A percentile compares a stretch with the other conserved stretches of the same genome.
These are phyloP conservation scores for Macrophomina tecta DNA, from an alignment of 2,329 filamentous ascomycete genomes.

Conservation along the genomic window DNA sequence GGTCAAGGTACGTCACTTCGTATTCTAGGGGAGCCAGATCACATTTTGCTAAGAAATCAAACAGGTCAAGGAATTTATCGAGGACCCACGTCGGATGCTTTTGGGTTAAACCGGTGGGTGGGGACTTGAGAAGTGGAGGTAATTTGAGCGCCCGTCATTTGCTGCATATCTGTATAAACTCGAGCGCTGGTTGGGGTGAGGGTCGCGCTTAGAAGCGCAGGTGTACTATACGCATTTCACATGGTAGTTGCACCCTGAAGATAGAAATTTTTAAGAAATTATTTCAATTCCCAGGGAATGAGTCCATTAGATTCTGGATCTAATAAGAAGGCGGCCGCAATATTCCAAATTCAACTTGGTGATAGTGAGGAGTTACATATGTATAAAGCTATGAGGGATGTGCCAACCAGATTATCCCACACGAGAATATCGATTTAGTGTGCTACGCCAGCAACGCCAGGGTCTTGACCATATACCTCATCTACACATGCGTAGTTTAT, in stretches of 20 bases:
- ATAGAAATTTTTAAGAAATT: constrained; percentile 5
- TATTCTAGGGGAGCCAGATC: not conserved
- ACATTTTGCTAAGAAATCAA: not conserved
- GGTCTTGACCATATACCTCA: too few species aligned
- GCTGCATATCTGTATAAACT: constrained; percentile 18
- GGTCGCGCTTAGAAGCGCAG: not conserved
- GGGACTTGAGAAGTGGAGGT: not conserved
- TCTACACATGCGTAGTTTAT: too few species aligned
- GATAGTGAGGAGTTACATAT: too few species aligned
- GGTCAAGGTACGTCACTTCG: constrained; percentile 67
- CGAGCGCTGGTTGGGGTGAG: constrained; percentile 1
- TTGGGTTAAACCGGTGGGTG: constrained; percentile 48
- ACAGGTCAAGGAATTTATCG: constrained; percentile 89
- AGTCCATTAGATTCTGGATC: too few species aligned
- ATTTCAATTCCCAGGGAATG: not conserved
- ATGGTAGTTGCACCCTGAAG: not conserved
- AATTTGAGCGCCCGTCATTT: constrained; percentile 18
- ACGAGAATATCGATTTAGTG: too few species aligned
- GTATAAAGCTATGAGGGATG: too few species aligned
- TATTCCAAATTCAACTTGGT: too few species aligned
- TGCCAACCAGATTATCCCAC: too few species aligned
- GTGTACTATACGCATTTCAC: constrained; percentile 13
- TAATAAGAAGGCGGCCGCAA: too few species aligned
- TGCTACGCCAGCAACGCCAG: too few species aligned
- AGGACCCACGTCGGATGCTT: constrained; percentile 93